Evolutionary conservation across 2,329 filamentous ascomycete species (phyloP), one percentile per base, ranked within the genome.

Genomic region (Mycosphaerella sp.): DNA sequence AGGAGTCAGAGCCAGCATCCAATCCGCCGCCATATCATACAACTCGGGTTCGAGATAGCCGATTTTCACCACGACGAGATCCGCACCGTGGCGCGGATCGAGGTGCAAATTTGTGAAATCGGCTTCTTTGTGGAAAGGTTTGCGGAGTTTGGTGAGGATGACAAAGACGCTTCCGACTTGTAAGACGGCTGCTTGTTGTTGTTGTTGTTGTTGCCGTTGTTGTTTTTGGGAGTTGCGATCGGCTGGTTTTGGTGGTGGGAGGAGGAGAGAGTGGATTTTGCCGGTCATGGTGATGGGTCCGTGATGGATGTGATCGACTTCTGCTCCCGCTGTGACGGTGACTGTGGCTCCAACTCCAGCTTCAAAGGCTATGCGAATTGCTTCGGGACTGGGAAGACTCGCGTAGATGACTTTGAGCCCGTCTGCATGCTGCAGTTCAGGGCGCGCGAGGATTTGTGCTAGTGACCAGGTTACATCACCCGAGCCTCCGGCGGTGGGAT

Each of bases 1-100:
- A 13, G 58, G 55, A 12, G 58, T 60, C 9, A 60, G 47, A 2
- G 58, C 55, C 10, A 60, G 40, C 55, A 58, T 60, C 58, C 58
- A 60, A 18, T 52, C 58, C 9, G 39, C 50, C 2, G 54, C 46
- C 58, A 60, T 59, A 28, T 59, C 56, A 42, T 52, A 60, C 12
- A 60, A 28, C 10, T 60, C 55, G 7, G 58, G 58, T 48, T 58
- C 51, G 13, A 60, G 44, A 28, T 60, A 60, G 9, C 58, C 58
- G 13, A 60, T 60, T 41, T 60, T 60, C 28, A 60, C 56, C 10
- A 60, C 42, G 12, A 60, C 58, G 3, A 60, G 40, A 44, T 60
- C 55, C 2, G 49, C 50, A 6, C 44, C 52, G 13, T 45, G 18
- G 10, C 56, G 34, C 8, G 52, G 41, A 36, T 60, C 49, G 5